phyloP scores from a whole-genome alignment of 106 monocot genomes.

The Alisma plantagoaquatica region DNA sequence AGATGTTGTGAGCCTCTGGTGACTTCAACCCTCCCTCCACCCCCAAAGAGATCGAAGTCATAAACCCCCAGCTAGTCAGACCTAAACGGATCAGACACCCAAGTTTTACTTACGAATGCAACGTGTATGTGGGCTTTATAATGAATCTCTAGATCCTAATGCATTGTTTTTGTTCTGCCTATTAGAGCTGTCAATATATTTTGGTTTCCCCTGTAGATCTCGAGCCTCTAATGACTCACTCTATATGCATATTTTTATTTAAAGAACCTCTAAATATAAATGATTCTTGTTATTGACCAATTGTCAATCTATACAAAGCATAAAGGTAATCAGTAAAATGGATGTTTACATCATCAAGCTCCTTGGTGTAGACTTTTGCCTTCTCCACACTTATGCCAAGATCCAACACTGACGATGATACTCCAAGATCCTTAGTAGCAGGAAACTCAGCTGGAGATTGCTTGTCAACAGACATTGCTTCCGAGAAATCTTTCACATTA shows the following conservation, averaged over 20 bases:
- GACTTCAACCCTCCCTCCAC: no score
- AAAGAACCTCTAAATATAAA: neutral
- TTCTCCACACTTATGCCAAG: conserved; percentile 56
- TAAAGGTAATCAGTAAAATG: no score
- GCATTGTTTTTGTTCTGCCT: neutral
- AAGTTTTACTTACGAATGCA: no score
- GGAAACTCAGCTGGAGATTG: conserved; percentile 7
- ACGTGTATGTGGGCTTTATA: no score
- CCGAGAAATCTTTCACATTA: conserved; percentile 13
- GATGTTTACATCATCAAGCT: conserved; percentile 76
- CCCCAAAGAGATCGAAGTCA: no score
- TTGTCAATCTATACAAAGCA: no score
- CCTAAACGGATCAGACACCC: no score
- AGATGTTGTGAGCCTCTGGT: no score
- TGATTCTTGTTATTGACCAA: neutral
- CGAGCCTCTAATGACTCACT: no score
- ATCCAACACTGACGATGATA: conserved; percentile 26
- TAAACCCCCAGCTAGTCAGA: no score
- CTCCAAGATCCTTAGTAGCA: conserved; percentile 23
- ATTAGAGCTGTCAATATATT: neutral
- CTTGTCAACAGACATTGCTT: conserved; percentile 8
- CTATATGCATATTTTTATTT: neutral
- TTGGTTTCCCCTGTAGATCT: no score
- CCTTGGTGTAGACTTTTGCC: conserved; percentile 59
- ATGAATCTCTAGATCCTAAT: neutral